Percentiles rank a stretch among this genome's conserved stretches.
phyloP scores from a whole-genome alignment of 2,329 filamentous ascomycete species.

The Fonsecaea pugnacius region DNA sequence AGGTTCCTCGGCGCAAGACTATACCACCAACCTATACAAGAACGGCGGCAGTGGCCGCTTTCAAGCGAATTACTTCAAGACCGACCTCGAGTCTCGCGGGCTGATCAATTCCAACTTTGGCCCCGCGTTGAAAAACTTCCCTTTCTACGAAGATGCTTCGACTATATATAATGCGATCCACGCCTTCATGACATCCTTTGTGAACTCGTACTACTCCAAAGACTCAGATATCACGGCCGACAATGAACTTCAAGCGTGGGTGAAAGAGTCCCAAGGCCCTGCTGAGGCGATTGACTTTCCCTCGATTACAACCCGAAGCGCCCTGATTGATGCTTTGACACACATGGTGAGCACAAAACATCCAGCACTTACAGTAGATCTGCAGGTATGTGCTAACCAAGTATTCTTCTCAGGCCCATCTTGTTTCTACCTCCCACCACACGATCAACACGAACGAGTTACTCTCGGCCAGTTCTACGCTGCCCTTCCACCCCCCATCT shows the following conservation, averaged over 20 bases:
- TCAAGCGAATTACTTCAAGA: constrained; percentile 21
- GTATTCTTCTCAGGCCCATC: constrained; percentile 13
- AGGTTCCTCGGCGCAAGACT: constrained; percentile 17
- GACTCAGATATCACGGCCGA: constrained; percentile 20
- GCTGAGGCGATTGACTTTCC: constrained; percentile 25
- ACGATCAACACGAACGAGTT: constrained; percentile 22
- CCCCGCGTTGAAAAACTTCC: constrained; percentile 20
- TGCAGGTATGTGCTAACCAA: neutral
- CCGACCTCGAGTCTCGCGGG: constrained; percentile 18
- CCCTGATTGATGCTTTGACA: constrained; percentile 18
- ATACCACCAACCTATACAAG: constrained; percentile 18
- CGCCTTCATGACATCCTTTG: constrained; percentile 23
- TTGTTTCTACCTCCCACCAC: constrained; percentile 23
- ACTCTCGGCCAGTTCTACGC: constrained; percentile 18
- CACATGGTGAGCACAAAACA: constrained; percentile 18
- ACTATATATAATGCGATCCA: constrained; percentile 20
- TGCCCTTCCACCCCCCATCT: constrained; percentile 17
- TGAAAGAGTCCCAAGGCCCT: constrained; percentile 18
- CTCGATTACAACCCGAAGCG: constrained; percentile 11
- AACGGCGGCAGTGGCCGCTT: constrained; percentile 22
- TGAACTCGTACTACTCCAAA: constrained; percentile 20
- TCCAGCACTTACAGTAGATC: too few relatives aligned
- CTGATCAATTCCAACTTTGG: constrained; percentile 24
- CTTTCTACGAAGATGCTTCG: constrained; percentile 25
- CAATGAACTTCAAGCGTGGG: constrained; percentile 22